phyloP scores from a whole-genome alignment of 441 rosid genomes.

The Hypseocharis bilobata region DNA sequence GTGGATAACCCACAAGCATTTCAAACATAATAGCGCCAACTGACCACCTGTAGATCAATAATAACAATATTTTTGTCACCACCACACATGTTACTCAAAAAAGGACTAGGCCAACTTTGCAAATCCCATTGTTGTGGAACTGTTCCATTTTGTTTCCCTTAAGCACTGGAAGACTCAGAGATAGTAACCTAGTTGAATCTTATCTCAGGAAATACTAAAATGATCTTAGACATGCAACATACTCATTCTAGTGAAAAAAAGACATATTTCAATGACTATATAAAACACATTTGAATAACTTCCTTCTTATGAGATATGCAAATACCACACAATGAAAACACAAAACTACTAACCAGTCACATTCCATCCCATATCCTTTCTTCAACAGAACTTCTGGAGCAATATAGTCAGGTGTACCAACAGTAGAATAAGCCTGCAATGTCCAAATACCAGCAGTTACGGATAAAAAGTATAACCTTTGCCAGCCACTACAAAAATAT shows the following conservation, averaged over 20 bases:
- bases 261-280: not conserved
- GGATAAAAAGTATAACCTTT: not conserved
- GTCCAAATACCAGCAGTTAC: not conserved
- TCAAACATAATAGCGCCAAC: constrained; percentile 88
- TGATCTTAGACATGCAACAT: constrained; percentile 2
- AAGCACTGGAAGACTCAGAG: constrained; percentile 6
- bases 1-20: constrained; percentile 29
- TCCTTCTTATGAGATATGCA: not conserved
- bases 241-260: not conserved
- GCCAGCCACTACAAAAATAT: not conserved
- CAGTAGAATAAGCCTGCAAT: constrained; percentile 82
- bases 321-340: not conserved
- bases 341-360: constrained; percentile 67
- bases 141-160: not conserved
- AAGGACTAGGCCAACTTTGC: not conserved
- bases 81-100: constrained; percentile 11
- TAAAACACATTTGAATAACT: not conserved
- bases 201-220: not conserved
- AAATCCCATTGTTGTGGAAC: not conserved
- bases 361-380: constrained; percentile 98
- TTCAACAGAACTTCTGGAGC: constrained; percentile 96
- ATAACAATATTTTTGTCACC: constrained; percentile 13
- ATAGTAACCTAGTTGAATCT: not conserved
- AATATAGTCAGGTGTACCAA: constrained; percentile 95
- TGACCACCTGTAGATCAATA: constrained; percentile 20